These are phyloP conservation scores for Talaromyces rugulosus DNA, from an alignment of 2,329 filamentous ascomycete species.

Conservation along the genomic window DNA sequence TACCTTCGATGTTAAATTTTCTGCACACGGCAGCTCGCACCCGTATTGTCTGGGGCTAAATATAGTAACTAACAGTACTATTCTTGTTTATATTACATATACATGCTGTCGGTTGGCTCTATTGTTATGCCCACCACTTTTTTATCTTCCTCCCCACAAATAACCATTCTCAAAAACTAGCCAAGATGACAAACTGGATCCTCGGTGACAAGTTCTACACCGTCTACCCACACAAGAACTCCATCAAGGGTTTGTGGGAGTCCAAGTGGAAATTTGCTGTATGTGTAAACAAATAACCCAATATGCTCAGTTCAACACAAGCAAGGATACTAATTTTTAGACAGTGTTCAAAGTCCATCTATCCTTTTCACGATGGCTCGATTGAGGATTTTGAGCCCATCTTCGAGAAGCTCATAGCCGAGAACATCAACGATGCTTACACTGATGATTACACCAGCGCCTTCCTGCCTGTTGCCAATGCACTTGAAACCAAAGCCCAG, in stretches of 20 bases:
- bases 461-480: constrained; percentile 59
- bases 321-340: neutral
- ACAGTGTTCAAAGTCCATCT: constrained; percentile 57
- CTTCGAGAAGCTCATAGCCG: constrained; percentile 58
- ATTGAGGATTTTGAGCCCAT: constrained; percentile 67
- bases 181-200: constrained; percentile 23
- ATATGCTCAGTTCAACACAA: neutral
- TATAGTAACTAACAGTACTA: neutral
- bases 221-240: constrained; percentile 54
- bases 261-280: constrained; percentile 70
- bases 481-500: constrained; percentile 52
- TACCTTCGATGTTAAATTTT: neutral
- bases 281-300: constrained; percentile 19
- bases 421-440: constrained; percentile 62
- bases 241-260: constrained; percentile 65
- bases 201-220: constrained; percentile 46
- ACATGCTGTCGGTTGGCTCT: neutral
- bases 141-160: neutral
- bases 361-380: constrained; percentile 70
- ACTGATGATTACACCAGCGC: constrained; percentile 60
- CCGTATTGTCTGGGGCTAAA: neutral
- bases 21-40: neutral
- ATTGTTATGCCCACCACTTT: no score
- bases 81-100: neutral
- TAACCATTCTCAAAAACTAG: neutral